Evolutionary conservation across 257 asterid species (phyloP).

Genomic region (Ehretia macrophylla): DNA sequence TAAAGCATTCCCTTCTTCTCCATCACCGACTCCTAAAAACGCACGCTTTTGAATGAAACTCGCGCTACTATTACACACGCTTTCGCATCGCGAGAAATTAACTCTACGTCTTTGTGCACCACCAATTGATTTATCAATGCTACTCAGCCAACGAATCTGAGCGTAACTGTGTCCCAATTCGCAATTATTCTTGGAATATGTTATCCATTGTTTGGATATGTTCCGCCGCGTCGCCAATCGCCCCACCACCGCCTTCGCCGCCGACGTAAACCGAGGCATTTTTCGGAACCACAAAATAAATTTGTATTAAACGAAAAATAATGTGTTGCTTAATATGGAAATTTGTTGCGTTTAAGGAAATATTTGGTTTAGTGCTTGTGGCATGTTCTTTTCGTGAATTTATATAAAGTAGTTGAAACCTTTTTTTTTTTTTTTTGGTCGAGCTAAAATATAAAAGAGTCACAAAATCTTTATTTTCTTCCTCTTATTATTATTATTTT

Average conservation of each 20-base stretch:
- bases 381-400: too few species aligned
- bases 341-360: background rate
- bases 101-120: conserved; percentile 15
- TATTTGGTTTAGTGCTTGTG: too few species aligned
- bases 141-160: conserved; percentile 47
- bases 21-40: conserved; percentile 89
- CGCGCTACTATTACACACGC: conserved; percentile 14
- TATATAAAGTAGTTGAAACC: too few species aligned
- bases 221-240: conserved; percentile 34
- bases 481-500: too few species aligned
- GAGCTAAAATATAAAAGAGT: too few species aligned
- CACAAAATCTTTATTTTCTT: too few species aligned
- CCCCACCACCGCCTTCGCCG: conserved; percentile 40
- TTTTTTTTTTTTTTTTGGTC: too few species aligned
- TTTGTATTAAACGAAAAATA: background rate
- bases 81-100: conserved; percentile 14
- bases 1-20: conserved; percentile 57
- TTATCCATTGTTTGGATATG: conserved; percentile 25
- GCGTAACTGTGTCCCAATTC: conserved; percentile 14
- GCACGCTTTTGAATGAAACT: conserved; percentile 47
- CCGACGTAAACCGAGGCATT: conserved; percentile 53
- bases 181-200: conserved; percentile 9
- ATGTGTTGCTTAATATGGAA: background rate
- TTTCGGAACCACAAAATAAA: background rate
- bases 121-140: conserved; percentile 26